Conservation (phyloP, 2,329 filamentous ascomycete genomes). For the Rhexocercosporidium sp. region DNA sequence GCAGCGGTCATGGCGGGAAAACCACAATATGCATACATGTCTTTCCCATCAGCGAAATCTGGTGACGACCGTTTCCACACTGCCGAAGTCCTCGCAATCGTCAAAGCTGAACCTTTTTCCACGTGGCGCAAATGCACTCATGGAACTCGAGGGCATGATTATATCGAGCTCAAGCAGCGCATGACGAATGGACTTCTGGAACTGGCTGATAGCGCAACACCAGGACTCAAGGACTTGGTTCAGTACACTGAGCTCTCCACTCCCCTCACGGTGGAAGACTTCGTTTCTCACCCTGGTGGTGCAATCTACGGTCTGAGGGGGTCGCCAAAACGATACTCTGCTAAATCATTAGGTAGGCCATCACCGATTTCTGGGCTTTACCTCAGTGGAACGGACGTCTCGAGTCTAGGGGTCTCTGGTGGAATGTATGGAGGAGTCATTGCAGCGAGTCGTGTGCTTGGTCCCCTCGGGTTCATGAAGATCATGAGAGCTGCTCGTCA, state of each 20-base stretch:
- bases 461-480: neutral
- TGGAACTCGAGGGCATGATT: neutral
- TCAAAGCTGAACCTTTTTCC: neutral
- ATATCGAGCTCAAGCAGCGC: neutral
- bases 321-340: neutral
- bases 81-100: neutral
- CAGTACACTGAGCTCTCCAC: neutral
- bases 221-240: neutral
- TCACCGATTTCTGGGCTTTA: neutral
- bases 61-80: neutral
- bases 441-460: neutral
- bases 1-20: slow-evolving; percentile 1
- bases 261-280: neutral
- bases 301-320: neutral
- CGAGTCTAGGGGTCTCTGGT: neutral
- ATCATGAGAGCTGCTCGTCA: neutral
- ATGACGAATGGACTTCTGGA: neutral
- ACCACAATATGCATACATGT: slow-evolving; percentile 4
- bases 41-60: slow-evolving; percentile 6
- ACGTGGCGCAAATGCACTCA: neutral
- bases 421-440: neutral
- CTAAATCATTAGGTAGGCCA: neutral
- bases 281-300: neutral
- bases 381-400: neutral
- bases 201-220: neutral